phyloP scores from a whole-genome alignment of 1,139 yeast genomes.

The Suhomyces maxii region DNA sequence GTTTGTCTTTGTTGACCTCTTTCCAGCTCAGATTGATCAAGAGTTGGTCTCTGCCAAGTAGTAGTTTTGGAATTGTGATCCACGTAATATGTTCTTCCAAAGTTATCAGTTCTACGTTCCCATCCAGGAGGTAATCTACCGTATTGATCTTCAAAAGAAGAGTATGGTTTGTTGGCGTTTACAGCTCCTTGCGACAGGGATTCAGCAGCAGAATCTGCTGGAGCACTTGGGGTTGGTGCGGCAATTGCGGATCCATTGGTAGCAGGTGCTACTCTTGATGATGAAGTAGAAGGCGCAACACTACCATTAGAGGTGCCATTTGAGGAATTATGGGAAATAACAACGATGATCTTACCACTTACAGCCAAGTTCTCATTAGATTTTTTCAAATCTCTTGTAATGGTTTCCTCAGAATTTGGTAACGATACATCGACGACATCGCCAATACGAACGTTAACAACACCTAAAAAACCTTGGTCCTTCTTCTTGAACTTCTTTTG shows the following conservation, averaged over 20 bases:
- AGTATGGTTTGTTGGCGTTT: conserved; percentile 57
- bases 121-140: conserved; percentile 98
- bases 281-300: conserved; percentile 8
- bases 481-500: conserved; percentile 96
- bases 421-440: conserved; percentile 79
- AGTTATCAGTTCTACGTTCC: conserved; percentile 97
- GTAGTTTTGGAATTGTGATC: conserved; percentile 98
- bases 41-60: conserved; percentile 95
- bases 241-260: conserved; percentile 10
- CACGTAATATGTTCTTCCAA: conserved; percentile 95
- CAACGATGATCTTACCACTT: conserved; percentile 86
- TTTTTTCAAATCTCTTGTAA: conserved; percentile 87
- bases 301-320: conserved; percentile 13
- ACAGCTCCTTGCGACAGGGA: conserved; percentile 11
- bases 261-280: conserved; percentile 12
- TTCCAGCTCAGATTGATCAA: conserved; percentile 67
- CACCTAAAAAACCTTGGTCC: conserved; percentile 98
- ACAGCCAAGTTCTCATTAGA: conserved; percentile 91
- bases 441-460: conserved; percentile 85
- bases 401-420: conserved; percentile 70
- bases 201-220: conserved; percentile 15
- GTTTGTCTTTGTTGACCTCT: conserved; percentile 60
- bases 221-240: conserved; percentile 12
- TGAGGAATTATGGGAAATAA: conserved; percentile 49
- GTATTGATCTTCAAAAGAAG: conserved; percentile 94